Evolutionary conservation across 139 green algal genomes (phyloP).

Genomic region (Micractinium sp.): DNA sequence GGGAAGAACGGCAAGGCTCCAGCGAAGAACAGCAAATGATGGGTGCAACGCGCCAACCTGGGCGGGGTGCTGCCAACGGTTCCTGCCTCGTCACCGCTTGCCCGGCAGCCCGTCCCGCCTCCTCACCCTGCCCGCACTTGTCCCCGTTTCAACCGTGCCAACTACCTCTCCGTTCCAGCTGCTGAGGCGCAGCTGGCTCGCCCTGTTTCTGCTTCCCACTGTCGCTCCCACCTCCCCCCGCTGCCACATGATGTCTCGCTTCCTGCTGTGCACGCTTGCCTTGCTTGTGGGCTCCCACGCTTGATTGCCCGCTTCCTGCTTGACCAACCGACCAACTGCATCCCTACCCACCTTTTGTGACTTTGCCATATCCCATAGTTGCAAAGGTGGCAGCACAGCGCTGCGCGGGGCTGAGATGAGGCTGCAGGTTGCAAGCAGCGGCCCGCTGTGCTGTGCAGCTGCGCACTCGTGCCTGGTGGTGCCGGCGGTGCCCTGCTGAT

Average conservation of each 20-base stretch:
- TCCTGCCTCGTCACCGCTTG: not conserved
- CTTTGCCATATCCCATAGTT: too few relatives aligned
- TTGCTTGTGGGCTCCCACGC: not conserved
- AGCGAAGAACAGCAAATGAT: conserved; percentile 38
- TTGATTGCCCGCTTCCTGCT: not conserved
- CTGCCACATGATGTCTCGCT: not conserved
- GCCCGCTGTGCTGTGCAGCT: too few relatives aligned
- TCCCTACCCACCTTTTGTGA: not conserved
- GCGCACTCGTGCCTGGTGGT: too few relatives aligned
- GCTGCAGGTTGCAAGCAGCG: too few relatives aligned
- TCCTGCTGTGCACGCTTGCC: not conserved
- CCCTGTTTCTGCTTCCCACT: not conserved
- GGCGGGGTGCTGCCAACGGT: not conserved
- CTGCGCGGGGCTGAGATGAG: too few relatives aligned
- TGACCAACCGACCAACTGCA: not conserved
- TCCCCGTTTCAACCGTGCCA: not conserved
- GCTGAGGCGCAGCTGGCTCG: not conserved
- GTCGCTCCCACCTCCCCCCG: not conserved
- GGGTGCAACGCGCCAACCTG: too few relatives aligned
- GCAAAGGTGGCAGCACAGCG: too few relatives aligned
- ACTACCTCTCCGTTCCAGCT: not conserved
- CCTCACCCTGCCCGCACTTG: not conserved
- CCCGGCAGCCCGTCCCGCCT: not conserved
- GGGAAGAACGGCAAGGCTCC: conserved; percentile 13
- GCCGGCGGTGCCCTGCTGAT: too few relatives aligned